A percentile compares a stretch with the other conserved stretches of the same genome.
Conservation (phyloP, 495 filamentous ascomycete species). For the Thermochaetoides thermophila region DNA sequence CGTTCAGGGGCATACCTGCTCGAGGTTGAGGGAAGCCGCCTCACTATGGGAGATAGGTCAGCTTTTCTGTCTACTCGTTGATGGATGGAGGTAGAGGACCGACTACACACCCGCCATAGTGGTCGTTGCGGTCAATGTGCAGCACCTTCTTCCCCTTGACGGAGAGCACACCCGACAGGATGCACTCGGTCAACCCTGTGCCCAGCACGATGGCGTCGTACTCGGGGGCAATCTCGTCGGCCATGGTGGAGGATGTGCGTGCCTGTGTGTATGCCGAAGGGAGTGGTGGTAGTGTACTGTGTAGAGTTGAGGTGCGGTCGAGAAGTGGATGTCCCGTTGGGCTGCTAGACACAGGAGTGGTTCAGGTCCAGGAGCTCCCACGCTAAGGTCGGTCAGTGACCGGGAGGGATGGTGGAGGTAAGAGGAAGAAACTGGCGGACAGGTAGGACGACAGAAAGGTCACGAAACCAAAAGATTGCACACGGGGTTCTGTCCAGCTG, state of each 20-base stretch:
- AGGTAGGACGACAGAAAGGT: no score
- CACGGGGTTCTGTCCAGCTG: no score
- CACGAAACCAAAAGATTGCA: no score
- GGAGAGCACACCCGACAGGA: conserved; percentile 92
- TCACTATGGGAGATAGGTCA: conserved; percentile 51
- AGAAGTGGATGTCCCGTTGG: no score
- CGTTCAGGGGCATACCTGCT: conserved; percentile 52
- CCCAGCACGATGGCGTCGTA: conserved; percentile 98
- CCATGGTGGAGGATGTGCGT: conserved; percentile 21
- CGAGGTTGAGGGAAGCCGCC: conserved; percentile 86
- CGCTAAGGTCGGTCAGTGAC: no score
- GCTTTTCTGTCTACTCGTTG: no score
- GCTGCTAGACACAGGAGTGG: no score
- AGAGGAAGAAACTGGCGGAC: no score
- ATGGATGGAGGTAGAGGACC: no score
- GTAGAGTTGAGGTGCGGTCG: no score
- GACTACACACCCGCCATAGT: conserved; percentile 83
- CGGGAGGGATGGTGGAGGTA: no score
- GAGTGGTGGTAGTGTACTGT: background rate
- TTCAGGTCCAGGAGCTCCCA: no score
- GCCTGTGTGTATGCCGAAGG: background rate
- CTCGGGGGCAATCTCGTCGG: conserved; percentile 93
- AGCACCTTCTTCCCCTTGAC: conserved; percentile 98
- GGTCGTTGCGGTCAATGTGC: conserved; percentile 97
- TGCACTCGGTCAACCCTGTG: conserved; percentile 96